Percentiles rank a stretch among this genome's conserved stretches.
Evolutionary conservation across 371 early-diverging fungal species (phyloP).

Genomic region (Mortierella sp.): DNA sequence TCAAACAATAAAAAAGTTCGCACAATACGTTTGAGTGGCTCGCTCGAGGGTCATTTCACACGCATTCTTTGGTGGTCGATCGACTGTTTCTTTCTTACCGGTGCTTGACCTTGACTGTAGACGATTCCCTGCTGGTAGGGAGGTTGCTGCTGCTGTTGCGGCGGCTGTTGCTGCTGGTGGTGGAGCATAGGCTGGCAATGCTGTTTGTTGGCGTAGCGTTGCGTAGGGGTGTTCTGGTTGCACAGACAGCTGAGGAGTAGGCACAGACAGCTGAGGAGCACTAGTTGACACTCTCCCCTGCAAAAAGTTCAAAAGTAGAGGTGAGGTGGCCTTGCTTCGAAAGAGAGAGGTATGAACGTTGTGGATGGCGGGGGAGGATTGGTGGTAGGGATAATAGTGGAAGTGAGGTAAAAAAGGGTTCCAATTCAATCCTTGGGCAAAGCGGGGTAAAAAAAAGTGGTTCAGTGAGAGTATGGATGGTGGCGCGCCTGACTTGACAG

Average conservation of each 20-base stretch:
- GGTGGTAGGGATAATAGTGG: neutral
- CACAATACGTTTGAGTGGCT: neutral
- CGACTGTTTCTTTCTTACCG: no score
- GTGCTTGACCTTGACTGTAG: neutral
- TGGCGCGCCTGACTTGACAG: conserved; percentile 1
- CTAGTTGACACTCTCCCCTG: neutral
- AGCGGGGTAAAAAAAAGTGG: conserved; percentile 6
- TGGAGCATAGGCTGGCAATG: neutral
- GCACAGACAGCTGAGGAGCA: neutral
- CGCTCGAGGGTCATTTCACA: neutral
- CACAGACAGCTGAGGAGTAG: neutral
- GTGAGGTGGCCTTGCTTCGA: no score
- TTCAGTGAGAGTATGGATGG: neutral
- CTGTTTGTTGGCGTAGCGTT: neutral
- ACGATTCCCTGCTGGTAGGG: neutral
- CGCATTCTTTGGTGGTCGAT: no score
- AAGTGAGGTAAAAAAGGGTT: neutral
- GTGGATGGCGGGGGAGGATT: neutral
- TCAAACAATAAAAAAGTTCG: neutral
- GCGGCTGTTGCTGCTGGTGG: conserved; percentile 5
- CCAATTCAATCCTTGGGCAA: conserved; percentile 4
- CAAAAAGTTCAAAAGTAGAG: no score
- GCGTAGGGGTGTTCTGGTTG: neutral
- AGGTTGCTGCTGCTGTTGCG: conserved; percentile 2
- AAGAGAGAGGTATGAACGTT: neutral